Evolutionary conservation across 2,329 filamentous ascomycete species (phyloP), one percentile per base, ranked within the genome.

Genomic region (Herpotrichia juniperi): DNA sequence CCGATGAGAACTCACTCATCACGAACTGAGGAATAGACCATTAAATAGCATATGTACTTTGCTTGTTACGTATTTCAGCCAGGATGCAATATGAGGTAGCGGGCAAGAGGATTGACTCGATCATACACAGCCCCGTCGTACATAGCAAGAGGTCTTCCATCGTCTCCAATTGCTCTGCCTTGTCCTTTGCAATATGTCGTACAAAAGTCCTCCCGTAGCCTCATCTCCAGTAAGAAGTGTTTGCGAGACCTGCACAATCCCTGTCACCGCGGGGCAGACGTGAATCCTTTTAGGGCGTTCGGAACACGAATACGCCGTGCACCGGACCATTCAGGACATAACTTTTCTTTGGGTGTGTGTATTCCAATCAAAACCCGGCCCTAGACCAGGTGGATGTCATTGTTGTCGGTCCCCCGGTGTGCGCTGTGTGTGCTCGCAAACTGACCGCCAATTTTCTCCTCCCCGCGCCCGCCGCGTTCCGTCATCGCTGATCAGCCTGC

Each of bases 401-500:
- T 40, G 19, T 40, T 40, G 22, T 40, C 21, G 4, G 19, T 6
- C 14, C 42, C 9, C 24, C 25, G 14, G 24, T 16, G 11, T 44
- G 28, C 24, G 42, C 24, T 8, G 34, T 39, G 46, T 16, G 7
- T 14, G 9, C 9, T 24, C 16, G 34, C 16, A 37, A 19, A 22
- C 34, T 32, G 32, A 32, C 24, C 39, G 46, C 46, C 55, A 54
- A 56, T 52, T 57, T 57, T 56, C 44, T 45, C n/a, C n/a, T 50
- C 59, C 54, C 45, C 56, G 53, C 48, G 48, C 48, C 25, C 53
- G 46, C 42, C 55, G 51, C 51, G 54, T 57, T 58, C 60, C 60
- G 60, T 61, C 60, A 59, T 61, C 58, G 58, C 56, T 51, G 45
- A 34, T 54, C 48, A 46, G 6, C 24, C 10, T 21, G 51, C 50